phyloP scores from a whole-genome alignment of 768 basidiomycete genomes.

The Rhizopogon vesiculosus region DNA sequence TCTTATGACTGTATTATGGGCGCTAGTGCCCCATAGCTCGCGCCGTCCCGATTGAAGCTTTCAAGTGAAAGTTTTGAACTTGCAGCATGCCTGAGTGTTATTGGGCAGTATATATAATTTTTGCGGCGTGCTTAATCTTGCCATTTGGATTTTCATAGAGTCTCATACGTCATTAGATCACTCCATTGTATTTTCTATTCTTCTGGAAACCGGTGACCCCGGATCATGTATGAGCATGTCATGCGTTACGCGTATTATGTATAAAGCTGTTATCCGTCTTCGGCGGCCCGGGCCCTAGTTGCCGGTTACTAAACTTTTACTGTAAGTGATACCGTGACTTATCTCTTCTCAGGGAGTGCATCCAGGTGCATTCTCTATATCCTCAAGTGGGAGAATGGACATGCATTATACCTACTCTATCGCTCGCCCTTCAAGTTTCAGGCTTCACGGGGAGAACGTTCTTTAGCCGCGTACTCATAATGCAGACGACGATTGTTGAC shows the following conservation, averaged over 20 bases:
- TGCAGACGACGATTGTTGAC: not conserved
- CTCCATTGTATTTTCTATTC: no score
- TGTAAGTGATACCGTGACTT: no score
- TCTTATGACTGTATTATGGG: constrained; percentile 30
- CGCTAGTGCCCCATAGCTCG: constrained; percentile 20
- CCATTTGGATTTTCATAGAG: not conserved
- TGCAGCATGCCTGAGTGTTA: no score
- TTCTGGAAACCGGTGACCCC: not conserved
- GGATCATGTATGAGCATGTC: not conserved
- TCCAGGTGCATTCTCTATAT: not conserved
- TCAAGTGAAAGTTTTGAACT: not conserved
- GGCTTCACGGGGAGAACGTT: not conserved
- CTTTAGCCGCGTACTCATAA: not conserved
- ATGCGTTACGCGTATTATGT: no score
- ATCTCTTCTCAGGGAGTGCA: not conserved
- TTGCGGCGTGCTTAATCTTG: not conserved
- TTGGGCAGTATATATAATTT: not conserved
- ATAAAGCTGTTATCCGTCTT: not conserved
- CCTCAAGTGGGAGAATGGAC: not conserved
- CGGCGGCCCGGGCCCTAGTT: no score
- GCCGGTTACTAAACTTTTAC: no score
- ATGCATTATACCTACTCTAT: no score
- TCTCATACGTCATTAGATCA: no score
- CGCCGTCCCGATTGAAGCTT: not conserved
- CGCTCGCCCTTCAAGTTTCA: not conserved